A percentile compares a stretch with the other conserved stretches of the same genome.
phyloP scores from a whole-genome alignment of 2,329 filamentous ascomycete species.

The Cercospora zeae-maydis region DNA sequence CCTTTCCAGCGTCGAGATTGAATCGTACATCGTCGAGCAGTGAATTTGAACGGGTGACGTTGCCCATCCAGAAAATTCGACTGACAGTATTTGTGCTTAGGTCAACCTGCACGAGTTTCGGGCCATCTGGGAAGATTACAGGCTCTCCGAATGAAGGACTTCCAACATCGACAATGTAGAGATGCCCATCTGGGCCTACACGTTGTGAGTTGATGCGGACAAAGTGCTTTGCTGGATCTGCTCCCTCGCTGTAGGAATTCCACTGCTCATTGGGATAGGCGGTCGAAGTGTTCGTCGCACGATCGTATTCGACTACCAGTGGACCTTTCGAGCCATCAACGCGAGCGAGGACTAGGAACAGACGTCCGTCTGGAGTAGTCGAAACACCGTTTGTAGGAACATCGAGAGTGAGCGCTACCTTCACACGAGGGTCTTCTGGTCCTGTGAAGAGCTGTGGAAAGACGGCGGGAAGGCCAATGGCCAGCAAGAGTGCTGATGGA shows the following conservation, averaged over 20 bases:
- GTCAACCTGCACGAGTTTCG: conserved; percentile 38
- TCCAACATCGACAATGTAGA: conserved; percentile 37
- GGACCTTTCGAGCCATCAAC: conserved; percentile 5
- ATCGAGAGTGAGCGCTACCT: conserved; percentile 9
- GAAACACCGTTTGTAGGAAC: conserved; percentile 9
- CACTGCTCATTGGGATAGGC: conserved; percentile 32
- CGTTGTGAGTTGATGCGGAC: conserved; percentile 27
- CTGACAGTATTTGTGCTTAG: conserved; percentile 36
- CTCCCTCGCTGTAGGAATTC: conserved; percentile 31
- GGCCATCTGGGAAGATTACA: conserved; percentile 28
- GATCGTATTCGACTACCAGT: conserved; percentile 3
- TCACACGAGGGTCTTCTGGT: conserved; percentile 2
- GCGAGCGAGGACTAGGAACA: conserved; percentile 11
- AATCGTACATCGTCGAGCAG: conserved; percentile 38
- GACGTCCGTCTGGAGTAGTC: conserved; percentile 8
- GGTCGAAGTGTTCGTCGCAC: conserved; percentile 21
- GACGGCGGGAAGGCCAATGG: not conserved
- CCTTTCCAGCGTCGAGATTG: conserved; percentile 28
- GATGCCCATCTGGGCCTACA: conserved; percentile 36
- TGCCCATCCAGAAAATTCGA: conserved; percentile 37
- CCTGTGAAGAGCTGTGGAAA: not conserved
- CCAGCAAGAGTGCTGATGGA: not conserved
- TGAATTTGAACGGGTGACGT: conserved; percentile 29
- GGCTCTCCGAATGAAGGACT: conserved; percentile 30
- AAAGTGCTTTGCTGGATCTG: conserved; percentile 28